Evolutionary conservation across 2,329 filamentous ascomycete genomes (phyloP).

Genomic region (Thelonectria rubi): DNA sequence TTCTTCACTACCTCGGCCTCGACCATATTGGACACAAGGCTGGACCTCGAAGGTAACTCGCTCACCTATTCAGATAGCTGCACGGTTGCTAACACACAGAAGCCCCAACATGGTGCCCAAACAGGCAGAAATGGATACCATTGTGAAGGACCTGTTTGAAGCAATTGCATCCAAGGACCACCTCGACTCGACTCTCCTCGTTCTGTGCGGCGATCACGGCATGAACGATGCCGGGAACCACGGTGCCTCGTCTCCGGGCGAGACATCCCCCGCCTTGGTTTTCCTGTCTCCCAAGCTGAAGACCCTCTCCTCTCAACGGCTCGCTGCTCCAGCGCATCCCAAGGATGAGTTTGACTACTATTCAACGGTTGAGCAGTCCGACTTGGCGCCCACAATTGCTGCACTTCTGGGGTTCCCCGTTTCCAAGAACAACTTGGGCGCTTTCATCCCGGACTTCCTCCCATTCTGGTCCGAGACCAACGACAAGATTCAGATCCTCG

Average conservation of each 20-base stretch:
- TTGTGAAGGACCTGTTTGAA: slow-evolving; percentile 79
- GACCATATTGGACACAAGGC: slow-evolving; percentile 99
- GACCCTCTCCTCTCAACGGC: slow-evolving; percentile 55
- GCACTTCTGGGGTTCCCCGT: slow-evolving; percentile 88
- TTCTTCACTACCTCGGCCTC: slow-evolving; percentile 93
- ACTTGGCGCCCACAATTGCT: slow-evolving; percentile 89
- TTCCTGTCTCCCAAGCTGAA: slow-evolving; percentile 89
- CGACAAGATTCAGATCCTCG: slow-evolving; percentile 73
- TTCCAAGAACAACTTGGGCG: slow-evolving; percentile 88
- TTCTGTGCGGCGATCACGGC: slow-evolving; percentile 94
- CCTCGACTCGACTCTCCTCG: slow-evolving; percentile 80
- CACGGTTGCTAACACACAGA: slow-evolving; percentile 16
- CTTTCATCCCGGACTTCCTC: slow-evolving; percentile 83
- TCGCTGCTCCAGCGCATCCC: slow-evolving; percentile 63
- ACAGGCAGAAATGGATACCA: slow-evolving; percentile 90
- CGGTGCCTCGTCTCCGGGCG: slow-evolving; percentile 90
- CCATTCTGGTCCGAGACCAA: slow-evolving; percentile 69
- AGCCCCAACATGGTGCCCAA: slow-evolving; percentile 93
- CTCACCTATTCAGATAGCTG: background rate
- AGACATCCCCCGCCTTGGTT: slow-evolving; percentile 91
- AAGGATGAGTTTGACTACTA: slow-evolving; percentile 85
- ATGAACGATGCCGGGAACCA: slow-evolving; percentile 99
- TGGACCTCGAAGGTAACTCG: slow-evolving; percentile 77
- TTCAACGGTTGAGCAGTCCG: slow-evolving; percentile 86
- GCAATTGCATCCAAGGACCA: slow-evolving; percentile 77